phyloP scores from a whole-genome alignment of 2,329 filamentous ascomycete species.

The Hypoxylon rubiginosum region DNA sequence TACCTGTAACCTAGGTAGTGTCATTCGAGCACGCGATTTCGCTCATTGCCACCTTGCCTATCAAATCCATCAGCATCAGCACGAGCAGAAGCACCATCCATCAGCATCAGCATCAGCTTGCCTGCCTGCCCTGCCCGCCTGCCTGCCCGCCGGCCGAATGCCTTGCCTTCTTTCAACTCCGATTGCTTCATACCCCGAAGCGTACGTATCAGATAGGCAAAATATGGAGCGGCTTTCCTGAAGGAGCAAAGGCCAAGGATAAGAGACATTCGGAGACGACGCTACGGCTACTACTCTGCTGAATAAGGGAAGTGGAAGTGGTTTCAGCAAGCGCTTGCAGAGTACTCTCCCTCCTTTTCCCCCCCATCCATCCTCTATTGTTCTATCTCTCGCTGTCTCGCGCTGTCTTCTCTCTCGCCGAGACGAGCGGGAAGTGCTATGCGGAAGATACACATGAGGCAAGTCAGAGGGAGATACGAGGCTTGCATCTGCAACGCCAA shows the following conservation, averaged over 20 bases:
- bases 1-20: slow-evolving; percentile 23
- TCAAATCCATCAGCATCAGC: not conserved
- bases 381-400: not conserved
- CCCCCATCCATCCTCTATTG: not conserved
- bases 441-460: slow-evolving; percentile 31
- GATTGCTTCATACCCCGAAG: slow-evolving; percentile 9
- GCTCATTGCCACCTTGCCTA: slow-evolving; percentile 37
- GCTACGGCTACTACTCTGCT: slow-evolving; percentile 23
- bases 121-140: not conserved
- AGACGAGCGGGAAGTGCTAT: slow-evolving; percentile 11
- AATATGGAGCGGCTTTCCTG: slow-evolving; percentile 33
- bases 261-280: slow-evolving; percentile 22
- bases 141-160: slow-evolving; percentile 5
- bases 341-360: not conserved
- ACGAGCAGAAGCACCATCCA: not conserved
- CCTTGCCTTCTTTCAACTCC: slow-evolving; percentile 7
- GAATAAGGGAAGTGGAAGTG: slow-evolving; percentile 40
- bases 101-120: slow-evolving; percentile 21
- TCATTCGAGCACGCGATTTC: slow-evolving; percentile 43
- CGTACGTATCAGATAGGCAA: slow-evolving; percentile 1
- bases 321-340: slow-evolving; percentile 38
- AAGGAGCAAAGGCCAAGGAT: slow-evolving; percentile 30
- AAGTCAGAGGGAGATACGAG: slow-evolving; percentile 29
- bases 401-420: slow-evolving; percentile 9
- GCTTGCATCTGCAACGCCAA: slow-evolving; percentile 40